These are phyloP conservation scores for Bipolaris oryzae DNA, from an alignment of 2,329 filamentous ascomycete species.

Conservation along the genomic window DNA sequence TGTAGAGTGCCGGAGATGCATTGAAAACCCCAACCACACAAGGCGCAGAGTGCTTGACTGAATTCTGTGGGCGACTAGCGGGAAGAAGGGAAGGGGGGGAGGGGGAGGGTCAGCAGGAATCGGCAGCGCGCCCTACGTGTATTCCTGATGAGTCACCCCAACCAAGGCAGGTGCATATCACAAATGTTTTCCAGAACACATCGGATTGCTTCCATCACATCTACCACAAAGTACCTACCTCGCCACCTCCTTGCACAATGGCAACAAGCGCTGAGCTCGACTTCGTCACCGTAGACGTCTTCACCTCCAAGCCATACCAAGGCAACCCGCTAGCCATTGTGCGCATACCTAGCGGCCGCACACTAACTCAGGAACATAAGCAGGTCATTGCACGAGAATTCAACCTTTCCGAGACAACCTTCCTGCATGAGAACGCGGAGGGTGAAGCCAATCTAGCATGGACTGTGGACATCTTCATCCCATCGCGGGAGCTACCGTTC, in stretches of 20 bases:
- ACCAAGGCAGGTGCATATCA: background rate
- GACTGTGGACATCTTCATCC: slow-evolving; percentile 62
- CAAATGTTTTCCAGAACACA: background rate
- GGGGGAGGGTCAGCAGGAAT: background rate
- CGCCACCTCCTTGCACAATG: slow-evolving; percentile 16
- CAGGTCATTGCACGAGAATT: slow-evolving; percentile 63
- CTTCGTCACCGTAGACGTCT: slow-evolving; percentile 55
- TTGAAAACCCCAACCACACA: background rate
- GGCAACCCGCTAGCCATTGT: slow-evolving; percentile 66
- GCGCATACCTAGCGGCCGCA: slow-evolving; percentile 48
- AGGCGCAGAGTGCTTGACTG: background rate
- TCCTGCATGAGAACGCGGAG: slow-evolving; percentile 52
- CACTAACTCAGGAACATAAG: slow-evolving; percentile 56
- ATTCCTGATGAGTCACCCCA: slow-evolving; percentile 16
- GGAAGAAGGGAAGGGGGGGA: background rate
- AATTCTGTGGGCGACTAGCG: background rate
- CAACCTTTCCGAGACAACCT: slow-evolving; percentile 64
- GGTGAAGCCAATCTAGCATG: slow-evolving; percentile 39
- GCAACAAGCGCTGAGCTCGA: slow-evolving; percentile 30
- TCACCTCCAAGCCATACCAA: slow-evolving; percentile 54
- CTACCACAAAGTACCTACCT: background rate
- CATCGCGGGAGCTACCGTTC: slow-evolving; percentile 59
- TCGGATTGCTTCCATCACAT: background rate
- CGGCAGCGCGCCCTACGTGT: background rate
- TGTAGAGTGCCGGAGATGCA: background rate